These are phyloP conservation scores for Dispira simplex DNA, from an alignment of 192 early-diverging fungal genomes.

Conservation along the genomic window DNA sequence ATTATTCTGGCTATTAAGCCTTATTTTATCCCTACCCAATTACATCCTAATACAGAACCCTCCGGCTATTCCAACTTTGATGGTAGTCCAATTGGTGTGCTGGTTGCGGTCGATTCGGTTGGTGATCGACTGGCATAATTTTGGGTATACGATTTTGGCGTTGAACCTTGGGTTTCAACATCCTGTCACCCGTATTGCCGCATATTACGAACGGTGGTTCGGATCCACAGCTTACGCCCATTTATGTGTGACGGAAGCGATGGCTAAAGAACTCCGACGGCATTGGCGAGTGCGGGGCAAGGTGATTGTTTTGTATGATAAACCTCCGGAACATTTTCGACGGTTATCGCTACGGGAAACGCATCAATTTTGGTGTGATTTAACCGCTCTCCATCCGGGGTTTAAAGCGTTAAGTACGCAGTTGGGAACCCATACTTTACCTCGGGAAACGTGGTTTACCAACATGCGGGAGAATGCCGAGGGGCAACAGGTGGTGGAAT, in stretches of 20 bases:
- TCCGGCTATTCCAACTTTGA: slow-evolving; percentile 83
- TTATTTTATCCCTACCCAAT: slow-evolving; percentile 36
- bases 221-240: slow-evolving; percentile 60
- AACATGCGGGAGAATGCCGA: slow-evolving; percentile 15
- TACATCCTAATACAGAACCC: slow-evolving; percentile 85
- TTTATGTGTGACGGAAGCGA: slow-evolving; percentile 71
- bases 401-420: neutral
- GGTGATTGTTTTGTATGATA: slow-evolving; percentile 68
- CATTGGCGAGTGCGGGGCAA: slow-evolving; percentile 30
- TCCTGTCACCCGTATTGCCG: slow-evolving; percentile 21
- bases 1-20: slow-evolving; percentile 44
- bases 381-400: slow-evolving; percentile 1
- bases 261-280: slow-evolving; percentile 37
- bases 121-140: slow-evolving; percentile 98
- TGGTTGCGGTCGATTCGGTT: slow-evolving; percentile 49
- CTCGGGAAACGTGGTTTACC: slow-evolving; percentile 27
- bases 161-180: slow-evolving; percentile 41
- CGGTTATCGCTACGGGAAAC: slow-evolving; percentile 42
- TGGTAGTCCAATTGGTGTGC: slow-evolving; percentile 51
- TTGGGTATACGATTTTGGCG: slow-evolving; percentile 76
- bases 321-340: slow-evolving; percentile 61
- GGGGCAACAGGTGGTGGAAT: slow-evolving; percentile 13
- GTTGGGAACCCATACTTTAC: neutral
- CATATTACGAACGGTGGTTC: slow-evolving; percentile 22
- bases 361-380: slow-evolving; percentile 28